Percentiles rank a stretch among this genome's conserved stretches.
Evolutionary conservation across 108 stramenopile genomes (phyloP).

Genomic region (Cylindrotheca closterium): DNA sequence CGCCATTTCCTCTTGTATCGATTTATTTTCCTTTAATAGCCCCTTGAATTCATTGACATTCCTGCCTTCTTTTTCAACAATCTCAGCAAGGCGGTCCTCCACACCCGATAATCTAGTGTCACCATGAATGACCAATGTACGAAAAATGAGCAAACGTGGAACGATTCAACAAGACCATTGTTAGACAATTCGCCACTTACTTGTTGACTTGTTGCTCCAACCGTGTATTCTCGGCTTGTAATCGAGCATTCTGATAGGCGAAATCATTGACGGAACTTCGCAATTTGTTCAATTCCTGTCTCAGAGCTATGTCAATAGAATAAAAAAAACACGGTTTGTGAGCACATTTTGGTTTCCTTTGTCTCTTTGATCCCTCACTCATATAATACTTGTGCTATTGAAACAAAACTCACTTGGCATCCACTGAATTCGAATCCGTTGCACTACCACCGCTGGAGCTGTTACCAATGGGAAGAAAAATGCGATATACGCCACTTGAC

Average conservation of each 20-base stretch:
- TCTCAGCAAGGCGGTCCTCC: conserved; percentile 27
- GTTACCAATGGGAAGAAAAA: conserved; percentile 36
- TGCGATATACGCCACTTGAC: conserved; percentile 20
- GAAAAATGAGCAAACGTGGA: neutral
- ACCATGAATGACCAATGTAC: neutral
- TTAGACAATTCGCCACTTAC: neutral
- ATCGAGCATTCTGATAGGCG: conserved; percentile 9
- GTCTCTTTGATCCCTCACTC: neutral
- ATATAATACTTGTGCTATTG: neutral
- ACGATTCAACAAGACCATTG: neutral
- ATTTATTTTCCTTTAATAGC: conserved; percentile 29
- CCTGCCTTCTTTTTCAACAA: conserved; percentile 18
- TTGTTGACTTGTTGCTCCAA: conserved; percentile 25
- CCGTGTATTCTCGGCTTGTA: conserved; percentile 17
- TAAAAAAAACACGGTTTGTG: neutral
- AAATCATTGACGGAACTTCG: conserved; percentile 21
- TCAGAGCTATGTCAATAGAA: conserved; percentile 9
- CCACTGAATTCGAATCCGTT: conserved; percentile 26
- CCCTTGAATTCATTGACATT: conserved; percentile 23
- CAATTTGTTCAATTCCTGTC: conserved; percentile 22
- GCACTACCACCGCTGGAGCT: conserved; percentile 25
- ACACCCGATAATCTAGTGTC: conserved; percentile 13
- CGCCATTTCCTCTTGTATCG: conserved; percentile 32
- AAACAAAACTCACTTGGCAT: conserved; percentile 24
- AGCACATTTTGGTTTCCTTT: neutral